Conservation (phyloP, 2,329 filamentous ascomycete genomes). For the Dothistroma septosporum region DNA sequence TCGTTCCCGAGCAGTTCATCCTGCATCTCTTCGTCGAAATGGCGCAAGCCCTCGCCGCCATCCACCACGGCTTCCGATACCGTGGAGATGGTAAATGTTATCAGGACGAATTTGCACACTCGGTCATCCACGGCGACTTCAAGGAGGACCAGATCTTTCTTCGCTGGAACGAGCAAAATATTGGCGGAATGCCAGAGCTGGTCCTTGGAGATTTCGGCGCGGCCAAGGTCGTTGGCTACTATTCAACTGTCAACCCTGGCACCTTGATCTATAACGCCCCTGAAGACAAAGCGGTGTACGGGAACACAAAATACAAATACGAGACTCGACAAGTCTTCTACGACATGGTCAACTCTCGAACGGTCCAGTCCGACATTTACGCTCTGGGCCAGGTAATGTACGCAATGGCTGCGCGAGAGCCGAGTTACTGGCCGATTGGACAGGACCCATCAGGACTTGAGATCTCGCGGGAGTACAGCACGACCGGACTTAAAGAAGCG, state of each 20-base stretch:
- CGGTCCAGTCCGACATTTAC: constrained; percentile 16
- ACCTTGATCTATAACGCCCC: constrained; percentile 3
- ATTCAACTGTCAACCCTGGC: background rate
- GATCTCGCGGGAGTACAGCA: constrained; percentile 10
- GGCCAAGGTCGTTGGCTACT: constrained; percentile 1
- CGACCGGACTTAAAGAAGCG: constrained; percentile 9
- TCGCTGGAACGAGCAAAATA: constrained; percentile 5
- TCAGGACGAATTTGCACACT: constrained; percentile 4
- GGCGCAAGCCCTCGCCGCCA: constrained; percentile 13
- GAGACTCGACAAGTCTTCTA: background rate
- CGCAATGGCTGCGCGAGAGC: constrained; percentile 9
- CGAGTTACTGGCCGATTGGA: constrained; percentile 3
- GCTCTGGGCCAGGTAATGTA: constrained; percentile 22
- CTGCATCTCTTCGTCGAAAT: constrained; percentile 20
- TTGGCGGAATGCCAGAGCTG: constrained; percentile 12
- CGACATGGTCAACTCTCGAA: constrained; percentile 5
- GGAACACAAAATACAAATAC: background rate
- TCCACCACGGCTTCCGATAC: constrained; percentile 18
- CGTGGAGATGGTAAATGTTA: constrained; percentile 9
- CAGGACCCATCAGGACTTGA: constrained; percentile 3
- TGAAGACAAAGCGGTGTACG: constrained; percentile 1
- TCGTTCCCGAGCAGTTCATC: constrained; percentile 17
- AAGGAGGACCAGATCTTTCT: constrained; percentile 21
- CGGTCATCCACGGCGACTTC: constrained; percentile 19
- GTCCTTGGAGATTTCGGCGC: constrained; percentile 19